A percentile compares a stretch with the other conserved stretches of the same genome.
Evolutionary conservation across 176 grass and related monocot species (phyloP).

Genomic region (Phyllostachys edulis): DNA sequence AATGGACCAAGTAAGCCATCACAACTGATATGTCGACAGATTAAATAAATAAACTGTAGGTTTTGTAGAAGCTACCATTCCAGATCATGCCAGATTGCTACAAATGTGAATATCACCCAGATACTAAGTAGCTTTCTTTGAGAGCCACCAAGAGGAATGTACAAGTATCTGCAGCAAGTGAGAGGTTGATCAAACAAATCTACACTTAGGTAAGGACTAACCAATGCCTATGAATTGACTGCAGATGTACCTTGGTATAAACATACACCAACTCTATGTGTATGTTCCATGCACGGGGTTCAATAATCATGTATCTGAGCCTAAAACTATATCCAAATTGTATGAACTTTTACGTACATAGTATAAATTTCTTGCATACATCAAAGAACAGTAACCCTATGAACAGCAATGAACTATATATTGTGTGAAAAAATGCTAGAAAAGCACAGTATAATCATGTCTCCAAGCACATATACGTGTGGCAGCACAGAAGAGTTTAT

Average conservation of each 20-base stretch:
- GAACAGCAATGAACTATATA: not conserved
- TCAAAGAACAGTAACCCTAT: not conserved
- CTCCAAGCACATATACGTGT: not conserved
- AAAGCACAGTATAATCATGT: not conserved
- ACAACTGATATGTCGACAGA: not conserved
- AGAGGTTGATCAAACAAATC: conserved; percentile 23
- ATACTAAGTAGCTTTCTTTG: conserved; percentile 86
- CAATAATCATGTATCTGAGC: conserved; percentile 6
- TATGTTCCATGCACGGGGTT: conserved; percentile 11
- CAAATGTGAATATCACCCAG: conserved; percentile 98
- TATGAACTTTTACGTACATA: not conserved
- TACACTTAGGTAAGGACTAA: not conserved
- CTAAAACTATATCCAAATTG: not conserved
- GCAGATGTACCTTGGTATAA: conserved; percentile 1
- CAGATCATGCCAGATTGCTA: conserved; percentile 93
- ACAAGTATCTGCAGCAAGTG: conserved; percentile 63
- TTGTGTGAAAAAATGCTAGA: not conserved
- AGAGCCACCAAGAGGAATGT: conserved; percentile 96
- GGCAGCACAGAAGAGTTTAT: not conserved
- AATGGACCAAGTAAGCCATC: not conserved
- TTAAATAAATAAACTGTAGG: conserved; percentile 1
- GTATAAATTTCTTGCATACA: not conserved
- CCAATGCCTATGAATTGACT: not conserved
- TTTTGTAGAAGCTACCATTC: conserved; percentile 64
- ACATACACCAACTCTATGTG: conserved; percentile 20